Conservation (phyloP, 176 grass and related monocot species). For the Cenchrus fungigraminus region DNA sequence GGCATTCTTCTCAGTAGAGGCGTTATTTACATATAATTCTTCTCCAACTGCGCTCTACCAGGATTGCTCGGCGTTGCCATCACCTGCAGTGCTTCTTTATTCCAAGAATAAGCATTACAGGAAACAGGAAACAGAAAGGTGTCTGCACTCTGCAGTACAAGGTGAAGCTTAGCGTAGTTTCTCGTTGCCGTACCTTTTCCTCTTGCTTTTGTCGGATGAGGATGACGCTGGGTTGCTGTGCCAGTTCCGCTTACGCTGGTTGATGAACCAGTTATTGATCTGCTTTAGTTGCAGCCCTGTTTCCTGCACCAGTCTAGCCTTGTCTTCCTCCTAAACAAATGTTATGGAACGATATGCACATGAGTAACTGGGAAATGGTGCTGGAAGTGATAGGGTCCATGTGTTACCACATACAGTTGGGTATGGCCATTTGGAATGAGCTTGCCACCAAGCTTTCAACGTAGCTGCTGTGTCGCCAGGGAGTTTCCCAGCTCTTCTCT, state of each 20-base stretch:
- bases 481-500: conserved; percentile 94
- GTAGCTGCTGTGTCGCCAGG: conserved; percentile 87
- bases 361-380: not conserved
- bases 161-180: not conserved
- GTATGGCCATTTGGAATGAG: conserved; percentile 96
- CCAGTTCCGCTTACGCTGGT: conserved; percentile 98
- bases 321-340: conserved; percentile 85
- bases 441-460: conserved; percentile 97
- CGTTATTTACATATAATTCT: conserved; percentile 27
- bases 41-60: conserved; percentile 37
- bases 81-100: conserved; percentile 72
- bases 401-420: conserved; percentile 67
- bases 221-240: conserved; percentile 80
- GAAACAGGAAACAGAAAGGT: not conserved
- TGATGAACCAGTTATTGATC: conserved; percentile 99
- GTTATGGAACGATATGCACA: not conserved
- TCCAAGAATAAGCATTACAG: conserved; percentile 39
- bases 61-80: conserved; percentile 52
- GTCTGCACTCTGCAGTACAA: not conserved
- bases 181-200: conserved; percentile 62
- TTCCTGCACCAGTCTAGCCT: conserved; percentile 87
- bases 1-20: conserved; percentile 28
- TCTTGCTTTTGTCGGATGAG: conserved; percentile 82
- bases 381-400: not conserved
- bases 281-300: conserved; percentile 96